phyloP scores from a whole-genome alignment of 352 stramenopile genomes.

The Phytophthora sp. region DNA sequence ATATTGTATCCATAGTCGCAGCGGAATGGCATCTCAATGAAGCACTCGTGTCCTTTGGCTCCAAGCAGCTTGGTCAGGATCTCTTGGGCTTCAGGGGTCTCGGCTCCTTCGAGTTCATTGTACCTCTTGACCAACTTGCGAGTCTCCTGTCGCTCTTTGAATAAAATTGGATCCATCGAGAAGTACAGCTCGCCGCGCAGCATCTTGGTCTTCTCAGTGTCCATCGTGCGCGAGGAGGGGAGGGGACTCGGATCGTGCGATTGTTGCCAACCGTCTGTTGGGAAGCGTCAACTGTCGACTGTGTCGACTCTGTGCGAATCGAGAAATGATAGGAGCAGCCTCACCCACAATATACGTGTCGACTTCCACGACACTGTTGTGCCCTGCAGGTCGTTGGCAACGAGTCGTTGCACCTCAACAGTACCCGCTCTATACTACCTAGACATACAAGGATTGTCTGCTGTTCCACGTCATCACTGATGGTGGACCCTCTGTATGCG shows the following conservation, averaged over 20 bases:
- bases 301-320: slow-evolving; percentile 5
- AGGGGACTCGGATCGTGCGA: too few species aligned
- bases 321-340: too few species aligned
- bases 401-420: too few species aligned
- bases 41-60: slow-evolving; percentile 43
- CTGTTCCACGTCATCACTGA: too few species aligned
- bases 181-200: slow-evolving; percentile 66
- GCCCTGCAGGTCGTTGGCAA: too few species aligned
- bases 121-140: slow-evolving; percentile 46
- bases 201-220: slow-evolving; percentile 65
- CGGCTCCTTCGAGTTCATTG: slow-evolving; percentile 45
- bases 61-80: slow-evolving; percentile 54
- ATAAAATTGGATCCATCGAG: slow-evolving; percentile 41
- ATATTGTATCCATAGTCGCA: slow-evolving; percentile 92
- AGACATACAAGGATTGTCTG: too few species aligned
- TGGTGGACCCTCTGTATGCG: too few species aligned
- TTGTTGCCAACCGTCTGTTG: slow-evolving; percentile 8
- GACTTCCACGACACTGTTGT: too few species aligned
- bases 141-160: slow-evolving; percentile 43
- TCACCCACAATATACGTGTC: too few species aligned
- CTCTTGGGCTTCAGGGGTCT: slow-evolving; percentile 31
- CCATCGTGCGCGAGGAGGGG: slow-evolving; percentile 1
- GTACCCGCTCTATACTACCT: too few species aligned
- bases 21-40: slow-evolving; percentile 86
- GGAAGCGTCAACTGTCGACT: not conserved